Conservation (phyloP, 495 filamentous ascomycete species). For the Glutinoglossum americanum region DNA sequence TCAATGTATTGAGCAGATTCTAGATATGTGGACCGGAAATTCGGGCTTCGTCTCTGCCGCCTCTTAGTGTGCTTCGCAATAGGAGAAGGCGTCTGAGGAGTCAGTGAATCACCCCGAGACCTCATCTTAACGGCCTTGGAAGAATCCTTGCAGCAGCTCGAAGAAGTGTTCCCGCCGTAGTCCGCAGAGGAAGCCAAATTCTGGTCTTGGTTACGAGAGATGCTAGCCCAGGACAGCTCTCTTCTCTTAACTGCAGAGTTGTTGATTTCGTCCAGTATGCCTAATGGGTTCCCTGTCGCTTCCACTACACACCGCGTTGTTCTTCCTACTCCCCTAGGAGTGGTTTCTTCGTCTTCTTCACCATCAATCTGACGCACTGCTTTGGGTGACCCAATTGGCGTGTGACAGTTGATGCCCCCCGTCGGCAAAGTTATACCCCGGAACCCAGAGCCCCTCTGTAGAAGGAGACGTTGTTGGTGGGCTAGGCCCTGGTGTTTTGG, state of each 20-base stretch:
- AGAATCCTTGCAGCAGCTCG: not conserved
- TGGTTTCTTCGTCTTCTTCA: not conserved
- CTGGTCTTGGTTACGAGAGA: not conserved
- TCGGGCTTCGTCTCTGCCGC: not conserved
- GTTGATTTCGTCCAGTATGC: constrained; percentile 3
- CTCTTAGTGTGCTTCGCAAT: not conserved
- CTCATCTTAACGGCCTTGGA: not conserved
- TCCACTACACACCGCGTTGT: not conserved
- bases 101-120: not conserved
- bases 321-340: not conserved
- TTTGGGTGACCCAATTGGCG: not conserved
- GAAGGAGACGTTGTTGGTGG: not conserved
- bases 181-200: not conserved
- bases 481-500: not conserved
- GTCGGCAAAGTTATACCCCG: not conserved
- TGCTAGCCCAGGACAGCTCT: not conserved
- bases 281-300: not conserved
- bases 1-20: constrained; percentile 24
- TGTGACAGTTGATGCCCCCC: not conserved
- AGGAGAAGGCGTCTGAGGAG: constrained; percentile 1
- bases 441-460: not conserved
- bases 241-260: not conserved
- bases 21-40: not conserved
- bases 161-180: not conserved
- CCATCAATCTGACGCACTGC: not conserved